Evolutionary conservation across 768 basidiomycete species (phyloP), one percentile per base, ranked within the genome.

Genomic region (Coprinopsis sp.): DNA sequence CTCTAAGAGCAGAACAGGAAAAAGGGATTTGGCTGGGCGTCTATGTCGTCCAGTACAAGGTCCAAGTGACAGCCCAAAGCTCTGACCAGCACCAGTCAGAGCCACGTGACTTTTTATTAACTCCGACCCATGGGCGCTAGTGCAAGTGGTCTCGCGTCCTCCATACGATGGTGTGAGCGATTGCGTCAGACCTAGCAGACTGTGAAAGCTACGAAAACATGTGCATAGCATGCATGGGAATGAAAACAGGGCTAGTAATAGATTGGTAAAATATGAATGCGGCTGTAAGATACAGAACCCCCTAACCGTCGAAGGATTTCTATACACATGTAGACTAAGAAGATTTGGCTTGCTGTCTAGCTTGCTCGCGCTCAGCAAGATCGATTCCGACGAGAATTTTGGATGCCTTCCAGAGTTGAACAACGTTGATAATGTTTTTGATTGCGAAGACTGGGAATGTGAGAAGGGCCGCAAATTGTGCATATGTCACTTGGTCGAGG

Each of bases 341-440:
- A 45, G 62, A 56, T 51, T 58, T 55, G 36, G 47, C 60, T 47
- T 64, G 73, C 47, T 76, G 69, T 46, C 83, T 69, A 16, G 77
- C 84, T 46, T 77, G 75, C 30, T 82, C 82, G 54, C 93, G 71
- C 65, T 94, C 91, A 34, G 88, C 89, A 37, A 96, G 69, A 60
- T 96, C 93, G 10, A 96, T 88, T 1, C 93, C 92, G 12, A 96
- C 93, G 13, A 96, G 76, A 46, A 92, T 91, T 67, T 92, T 92
- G 28, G 88, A 87, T 22, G 96, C 95, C 64, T 99, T 99, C 94
- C 94, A 97, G 48, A 97, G 79, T 65, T 99, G 96, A 6, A 99
- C 93, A 27, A 88, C 64, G 63, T 97, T 96, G 72, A 99, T 91
- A 47, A 93, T 58, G 62, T 98, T 96, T 73, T 98, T 99, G 52